Base-by-base conservation (phyloP, 1,284 basidiomycete species). In the Heterobasidion parviporum region DNA sequence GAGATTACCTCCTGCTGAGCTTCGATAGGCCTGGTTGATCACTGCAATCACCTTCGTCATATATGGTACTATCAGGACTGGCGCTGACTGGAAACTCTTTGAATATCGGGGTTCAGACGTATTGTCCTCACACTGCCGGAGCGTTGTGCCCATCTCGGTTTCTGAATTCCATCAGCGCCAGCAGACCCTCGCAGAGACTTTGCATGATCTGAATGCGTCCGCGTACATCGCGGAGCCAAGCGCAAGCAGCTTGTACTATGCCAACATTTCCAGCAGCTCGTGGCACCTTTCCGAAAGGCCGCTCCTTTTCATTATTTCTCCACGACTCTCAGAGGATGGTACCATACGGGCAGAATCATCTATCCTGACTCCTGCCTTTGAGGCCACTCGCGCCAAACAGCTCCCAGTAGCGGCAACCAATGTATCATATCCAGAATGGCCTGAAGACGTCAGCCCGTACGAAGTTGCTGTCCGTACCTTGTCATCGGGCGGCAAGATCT, bases 251-350 rank as follows among this genome's bases (percentile, higher is more conserved):
- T 70, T 76, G 1, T 94, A 83, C 74, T 93, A 81, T 63, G 79
- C 77, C 38, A 92, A 92, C 62, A 72, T 89, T 52, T 87, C 89
- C 16, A 65, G 65, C 3, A 61, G 73, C 0, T 63, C 78, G 15
- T 94, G 92, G 92, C 63, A 65, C 50, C 76, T 88, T 26, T 89
- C 87, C 8, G 92, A 94, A 69, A 78, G 91, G 1, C 89, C 90
- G 0, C 76, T 94, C 33, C 71, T 94, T 6, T 70, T 93, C 38
- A 75, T 89, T 51, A 64, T 94, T 52, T 75, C 77, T 8, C 78
- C 87, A 3, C 59, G 64, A 10, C 55, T 67, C 9, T 57, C 63
- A 32, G 57, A 61, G 15, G 61, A 67, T 16, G 68, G 62, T 36
- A 62, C 66, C 3, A 62, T 79, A 10, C 60, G 63, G 43, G 72